phyloP scores from a whole-genome alignment of 331 rosid genomes.

The Pyrus hybrid region DNA sequence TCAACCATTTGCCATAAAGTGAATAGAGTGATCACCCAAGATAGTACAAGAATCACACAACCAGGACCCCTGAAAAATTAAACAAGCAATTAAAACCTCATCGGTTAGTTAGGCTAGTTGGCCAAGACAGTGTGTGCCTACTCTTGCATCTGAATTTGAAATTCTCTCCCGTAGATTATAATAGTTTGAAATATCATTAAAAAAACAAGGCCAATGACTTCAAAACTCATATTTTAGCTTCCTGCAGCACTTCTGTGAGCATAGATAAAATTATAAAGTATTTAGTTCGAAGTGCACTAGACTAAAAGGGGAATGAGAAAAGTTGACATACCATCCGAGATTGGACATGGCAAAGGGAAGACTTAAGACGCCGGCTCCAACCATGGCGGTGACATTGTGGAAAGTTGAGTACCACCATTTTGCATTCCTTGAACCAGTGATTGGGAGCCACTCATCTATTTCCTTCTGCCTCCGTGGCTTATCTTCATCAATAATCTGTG shows the following conservation, averaged over 20 bases:
- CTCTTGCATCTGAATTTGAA: too few relatives aligned
- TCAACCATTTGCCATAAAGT: slow-evolving; percentile 83
- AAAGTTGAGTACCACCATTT: slow-evolving; percentile 90
- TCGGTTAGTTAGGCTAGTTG: too few relatives aligned
- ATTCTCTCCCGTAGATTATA: too few relatives aligned
- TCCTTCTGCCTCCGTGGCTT: slow-evolving; percentile 30
- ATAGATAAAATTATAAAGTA: too few relatives aligned
- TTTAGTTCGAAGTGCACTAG: too few relatives aligned
- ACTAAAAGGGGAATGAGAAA: too few relatives aligned
- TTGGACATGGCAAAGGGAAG: slow-evolving; percentile 66
- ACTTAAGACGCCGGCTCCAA: slow-evolving; percentile 82
- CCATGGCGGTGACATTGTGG: slow-evolving; percentile 94
- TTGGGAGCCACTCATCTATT: slow-evolving; percentile 81
- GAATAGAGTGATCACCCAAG: slow-evolving; percentile 64
- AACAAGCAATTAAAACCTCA: not conserved
- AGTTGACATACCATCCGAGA: slow-evolving; percentile 57
- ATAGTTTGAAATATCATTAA: too few relatives aligned
- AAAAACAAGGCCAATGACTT: not conserved
- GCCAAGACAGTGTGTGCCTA: too few relatives aligned
- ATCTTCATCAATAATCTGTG: slow-evolving; percentile 13
- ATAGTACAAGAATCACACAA: slow-evolving; percentile 31
- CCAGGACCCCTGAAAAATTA: slow-evolving; percentile 63
- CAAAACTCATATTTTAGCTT: too few relatives aligned
- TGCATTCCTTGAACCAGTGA: slow-evolving; percentile 65
- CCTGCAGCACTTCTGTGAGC: too few relatives aligned